phyloP scores from a whole-genome alignment of 2,329 filamentous ascomycete species.

The Hymenoscyphus occultus region DNA sequence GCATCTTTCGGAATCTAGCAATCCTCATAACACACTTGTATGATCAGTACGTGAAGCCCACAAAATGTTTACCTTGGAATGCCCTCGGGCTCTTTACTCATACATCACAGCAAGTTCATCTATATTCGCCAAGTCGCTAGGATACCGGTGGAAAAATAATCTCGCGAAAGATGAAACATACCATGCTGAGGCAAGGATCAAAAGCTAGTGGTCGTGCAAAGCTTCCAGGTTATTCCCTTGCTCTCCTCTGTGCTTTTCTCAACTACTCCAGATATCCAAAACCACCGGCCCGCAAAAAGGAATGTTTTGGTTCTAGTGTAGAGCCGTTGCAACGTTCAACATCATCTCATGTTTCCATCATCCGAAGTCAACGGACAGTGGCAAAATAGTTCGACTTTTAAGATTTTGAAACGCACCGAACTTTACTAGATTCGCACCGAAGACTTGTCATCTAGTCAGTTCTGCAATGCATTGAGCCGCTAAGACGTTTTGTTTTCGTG shows the following conservation, averaged over 20 bases:
- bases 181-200: not conserved
- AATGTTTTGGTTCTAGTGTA: not conserved
- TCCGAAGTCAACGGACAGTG: not conserved
- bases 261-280: not conserved
- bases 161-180: not conserved
- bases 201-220: not conserved
- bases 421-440: not conserved
- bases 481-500: not conserved
- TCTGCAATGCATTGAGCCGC: not conserved
- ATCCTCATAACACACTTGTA: too few species aligned
- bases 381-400: not conserved
- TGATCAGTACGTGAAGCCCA: not conserved
- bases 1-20: too few species aligned
- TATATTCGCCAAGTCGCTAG: not conserved
- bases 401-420: not conserved
- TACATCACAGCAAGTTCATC: not conserved
- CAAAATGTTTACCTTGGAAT: not conserved
- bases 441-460: not conserved
- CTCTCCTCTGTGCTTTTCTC: not conserved
- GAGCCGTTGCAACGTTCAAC: not conserved
- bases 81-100: not conserved
- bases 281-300: not conserved
- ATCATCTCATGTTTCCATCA: constrained; percentile 1
- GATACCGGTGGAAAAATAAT: not conserved
- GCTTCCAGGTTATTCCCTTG: not conserved